Evolutionary conservation across 768 basidiomycete species (phyloP), one percentile per base, ranked within the genome.

Genomic region (Russula olivacea): DNA sequence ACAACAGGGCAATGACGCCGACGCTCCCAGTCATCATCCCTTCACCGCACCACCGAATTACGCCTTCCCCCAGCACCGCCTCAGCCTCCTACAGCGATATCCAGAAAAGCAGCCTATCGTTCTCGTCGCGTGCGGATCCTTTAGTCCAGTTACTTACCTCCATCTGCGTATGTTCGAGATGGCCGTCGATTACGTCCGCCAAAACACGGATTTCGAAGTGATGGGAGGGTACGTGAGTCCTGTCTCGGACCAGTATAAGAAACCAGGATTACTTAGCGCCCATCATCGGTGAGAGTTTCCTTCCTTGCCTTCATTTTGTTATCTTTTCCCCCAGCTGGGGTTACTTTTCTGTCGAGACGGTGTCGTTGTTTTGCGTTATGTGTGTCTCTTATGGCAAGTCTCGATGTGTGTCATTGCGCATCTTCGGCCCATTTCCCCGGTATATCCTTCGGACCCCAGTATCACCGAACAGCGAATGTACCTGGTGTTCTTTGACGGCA

Each of bases 151-250:
- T 66, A 97, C 95, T n/a, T 96, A 94, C 71, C 88, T 96, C 56
- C 94, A 97, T 72, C 84, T 98, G 65, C 91, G 97, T 68, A 98
- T 99, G 94, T 99, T 98, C 76, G 97, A 98, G 74, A 98, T 99
- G 97, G 97, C 96, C 60, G 90, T 89, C 76, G 97, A 98, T 79
- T 94, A 93, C 71, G 85, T 91, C 58, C 85, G 92, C 56, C 90
- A 93, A 69, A 92, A 94, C 74, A 93, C 92, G 53, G 79, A 90
- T 67, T 97, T 91, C 70, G 93, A 97, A 75, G 91, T 99, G 69
- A 81, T 98, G 70, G 97, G 90, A 30, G 94, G 93, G 2, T 98
- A 98, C 76, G 85, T 98, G 70, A 96, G 93, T 68, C 96, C 97
- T 36, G 97, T 99, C 72, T 89, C 86, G 71, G 94, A 96, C 79